Conservation (phyloP, 352 stramenopile genomes). For the Globisporangium radiosum region DNA sequence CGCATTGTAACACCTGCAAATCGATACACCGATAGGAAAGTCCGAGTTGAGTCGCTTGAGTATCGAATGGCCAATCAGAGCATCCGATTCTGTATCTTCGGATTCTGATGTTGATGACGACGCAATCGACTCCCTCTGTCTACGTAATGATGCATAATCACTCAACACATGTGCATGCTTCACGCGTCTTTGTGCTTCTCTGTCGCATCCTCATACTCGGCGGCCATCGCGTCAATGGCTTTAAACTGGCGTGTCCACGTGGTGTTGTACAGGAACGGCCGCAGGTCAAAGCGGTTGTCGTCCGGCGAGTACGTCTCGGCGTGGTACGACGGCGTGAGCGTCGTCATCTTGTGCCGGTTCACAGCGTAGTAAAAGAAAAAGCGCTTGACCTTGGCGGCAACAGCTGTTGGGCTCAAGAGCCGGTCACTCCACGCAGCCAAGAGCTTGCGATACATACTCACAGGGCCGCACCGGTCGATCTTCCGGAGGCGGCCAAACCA, state of each 20-base stretch:
- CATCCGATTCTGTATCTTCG: too few relatives aligned
- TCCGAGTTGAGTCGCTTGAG: too few relatives aligned
- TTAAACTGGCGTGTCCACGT: conserved; percentile 94
- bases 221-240: conserved; percentile 90
- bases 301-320: conserved; percentile 98
- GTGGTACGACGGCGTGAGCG: conserved; percentile 97
- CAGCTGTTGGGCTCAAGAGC: conserved; percentile 46
- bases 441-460: conserved; percentile 91
- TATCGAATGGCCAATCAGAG: too few relatives aligned
- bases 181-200: conserved; percentile 24
- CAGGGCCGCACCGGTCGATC: conserved; percentile 93
- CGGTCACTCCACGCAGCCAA: conserved; percentile 80
- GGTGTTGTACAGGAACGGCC: conserved; percentile 97
- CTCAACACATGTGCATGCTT: neutral
- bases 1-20: too few relatives aligned
- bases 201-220: conserved; percentile 71
- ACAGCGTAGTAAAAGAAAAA: conserved; percentile 98
- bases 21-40: too few relatives aligned
- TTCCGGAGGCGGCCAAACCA: conserved; percentile 95
- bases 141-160: too few relatives aligned
- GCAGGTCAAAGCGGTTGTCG: conserved; percentile 98
- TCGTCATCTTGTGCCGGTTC: conserved; percentile 99
- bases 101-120: too few relatives aligned
- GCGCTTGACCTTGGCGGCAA: conserved; percentile 91
- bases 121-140: too few relatives aligned